phyloP scores from a whole-genome alignment of 2,329 filamentous ascomycete species.

The Dichotomopilus funicola region DNA sequence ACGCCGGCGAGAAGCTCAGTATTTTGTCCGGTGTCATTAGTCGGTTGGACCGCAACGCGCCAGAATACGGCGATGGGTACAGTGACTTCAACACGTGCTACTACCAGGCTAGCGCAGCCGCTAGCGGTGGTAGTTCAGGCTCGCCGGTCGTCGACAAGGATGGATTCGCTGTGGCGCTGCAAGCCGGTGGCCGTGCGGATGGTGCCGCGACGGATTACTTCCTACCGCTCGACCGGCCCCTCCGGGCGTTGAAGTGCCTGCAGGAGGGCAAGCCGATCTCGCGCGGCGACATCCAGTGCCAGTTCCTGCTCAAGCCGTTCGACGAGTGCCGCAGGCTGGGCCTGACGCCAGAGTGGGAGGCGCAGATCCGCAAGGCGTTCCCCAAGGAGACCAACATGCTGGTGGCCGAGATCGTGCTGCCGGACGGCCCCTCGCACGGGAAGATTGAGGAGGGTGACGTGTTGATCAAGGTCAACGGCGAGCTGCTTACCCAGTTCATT shows the following conservation, averaged over 20 bases:
- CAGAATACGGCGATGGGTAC: conserved; percentile 96
- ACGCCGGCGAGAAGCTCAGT: conserved; percentile 96
- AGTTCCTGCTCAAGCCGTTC: conserved; percentile 95
- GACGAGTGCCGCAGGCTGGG: conserved; percentile 92
- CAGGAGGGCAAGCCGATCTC: conserved; percentile 67
- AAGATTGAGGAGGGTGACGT: conserved; percentile 95
- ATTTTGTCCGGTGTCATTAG: conserved; percentile 97
- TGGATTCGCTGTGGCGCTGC: conserved; percentile 83
- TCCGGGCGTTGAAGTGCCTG: conserved; percentile 80
- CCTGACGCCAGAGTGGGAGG: conserved; percentile 78
- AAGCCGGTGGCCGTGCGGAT: conserved; percentile 89
- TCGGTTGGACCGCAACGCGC: conserved; percentile 89
- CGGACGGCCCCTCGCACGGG: conserved; percentile 76
- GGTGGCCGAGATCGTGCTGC: conserved; percentile 89
- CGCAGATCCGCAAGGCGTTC: conserved; percentile 72
- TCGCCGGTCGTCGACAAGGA: conserved; percentile 96
- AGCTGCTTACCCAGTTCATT: conserved; percentile 89
- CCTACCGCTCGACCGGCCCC: conserved; percentile 81
- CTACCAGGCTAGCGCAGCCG: conserved; percentile 95
- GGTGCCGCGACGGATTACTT: conserved; percentile 98
- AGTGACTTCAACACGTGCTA: conserved; percentile 96
- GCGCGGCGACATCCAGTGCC: conserved; percentile 96
- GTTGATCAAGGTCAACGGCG: conserved; percentile 84
- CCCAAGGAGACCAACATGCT: conserved; percentile 95
- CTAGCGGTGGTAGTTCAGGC: conserved; percentile 95